Conservation (phyloP, 371 early-diverging fungal genomes). For the Mortierella sp. region DNA sequence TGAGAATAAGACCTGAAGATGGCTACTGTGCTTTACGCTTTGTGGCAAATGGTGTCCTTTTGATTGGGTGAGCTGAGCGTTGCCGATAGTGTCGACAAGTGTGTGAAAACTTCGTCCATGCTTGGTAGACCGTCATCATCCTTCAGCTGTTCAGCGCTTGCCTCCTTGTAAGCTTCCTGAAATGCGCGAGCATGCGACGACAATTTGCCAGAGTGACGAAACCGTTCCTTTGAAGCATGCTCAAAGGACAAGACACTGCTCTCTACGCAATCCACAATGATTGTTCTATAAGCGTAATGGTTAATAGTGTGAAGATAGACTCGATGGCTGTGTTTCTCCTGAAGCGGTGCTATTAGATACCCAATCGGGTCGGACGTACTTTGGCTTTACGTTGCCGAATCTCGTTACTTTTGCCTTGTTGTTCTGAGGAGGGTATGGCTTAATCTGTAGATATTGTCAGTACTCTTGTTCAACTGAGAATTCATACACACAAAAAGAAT, state of each 20-base stretch:
- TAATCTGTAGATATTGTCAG: constrained; percentile 16
- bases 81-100: neutral
- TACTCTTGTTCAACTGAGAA: neutral
- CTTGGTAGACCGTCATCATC: constrained; percentile 50
- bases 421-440: constrained; percentile 28
- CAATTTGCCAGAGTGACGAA: neutral
- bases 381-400: constrained; percentile 41
- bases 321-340: neutral
- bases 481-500: neutral
- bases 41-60: constrained; percentile 11
- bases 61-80: neutral
- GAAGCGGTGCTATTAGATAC: neutral
- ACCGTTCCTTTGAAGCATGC: constrained; percentile 15
- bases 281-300: constrained; percentile 10
- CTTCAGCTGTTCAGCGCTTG: constrained; percentile 32
- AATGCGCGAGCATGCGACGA: constrained; percentile 10
- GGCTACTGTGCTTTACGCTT: neutral
- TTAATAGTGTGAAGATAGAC: neutral
- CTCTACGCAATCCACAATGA: constrained; percentile 34
- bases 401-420: constrained; percentile 35
- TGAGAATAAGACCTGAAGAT: neutral
- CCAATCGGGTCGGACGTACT: constrained; percentile 16
- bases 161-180: constrained; percentile 24
- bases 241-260: constrained; percentile 34
- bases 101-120: constrained; percentile 35